These are phyloP conservation scores for Phytopythium delawarense DNA, from an alignment of 352 stramenopile genomes.

Conservation along the genomic window DNA sequence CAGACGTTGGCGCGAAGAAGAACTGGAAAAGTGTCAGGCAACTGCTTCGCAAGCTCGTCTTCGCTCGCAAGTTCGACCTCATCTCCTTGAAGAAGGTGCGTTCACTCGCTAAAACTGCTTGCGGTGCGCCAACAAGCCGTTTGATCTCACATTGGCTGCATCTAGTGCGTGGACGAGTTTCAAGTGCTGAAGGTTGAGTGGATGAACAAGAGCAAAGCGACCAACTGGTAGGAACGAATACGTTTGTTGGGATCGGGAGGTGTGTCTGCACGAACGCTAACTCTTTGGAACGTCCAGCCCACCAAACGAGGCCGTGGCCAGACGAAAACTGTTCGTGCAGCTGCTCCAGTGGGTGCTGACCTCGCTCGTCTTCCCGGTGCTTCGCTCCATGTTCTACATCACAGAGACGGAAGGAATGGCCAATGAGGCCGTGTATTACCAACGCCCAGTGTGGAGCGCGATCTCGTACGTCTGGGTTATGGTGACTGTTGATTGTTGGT, in stretches of 20 bases:
- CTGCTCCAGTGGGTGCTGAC: conserved; percentile 41
- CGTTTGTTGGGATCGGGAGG: neutral
- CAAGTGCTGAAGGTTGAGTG: conserved; percentile 38
- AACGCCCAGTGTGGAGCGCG: conserved; percentile 56
- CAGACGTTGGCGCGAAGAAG: conserved; percentile 14
- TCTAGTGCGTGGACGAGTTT: conserved; percentile 29
- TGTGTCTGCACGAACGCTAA: neutral
- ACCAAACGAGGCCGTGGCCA: conserved; percentile 49
- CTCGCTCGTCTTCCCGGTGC: conserved; percentile 47
- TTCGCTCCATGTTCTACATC: conserved; percentile 71
- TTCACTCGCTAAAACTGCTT: neutral
- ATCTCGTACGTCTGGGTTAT: conserved; percentile 39
- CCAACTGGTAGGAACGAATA: conserved; percentile 23
- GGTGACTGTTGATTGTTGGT: too few species aligned
- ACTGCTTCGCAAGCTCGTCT: conserved; percentile 40
- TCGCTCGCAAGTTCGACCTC: conserved; percentile 52
- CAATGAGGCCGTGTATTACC: conserved; percentile 68
- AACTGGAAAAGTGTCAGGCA: conserved; percentile 59
- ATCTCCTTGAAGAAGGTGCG: conserved; percentile 52
- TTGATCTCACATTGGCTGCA: neutral
- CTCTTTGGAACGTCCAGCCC: conserved; percentile 21
- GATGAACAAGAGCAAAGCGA: conserved; percentile 24
- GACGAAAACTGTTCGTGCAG: conserved; percentile 32
- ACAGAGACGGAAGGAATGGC: conserved; percentile 63
- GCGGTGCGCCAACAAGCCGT: neutral